A percentile compares a stretch with the other conserved stretches of the same genome.
Conservation (phyloP, 805 yeast species). For the Zygoascus biomembranicola region DNA sequence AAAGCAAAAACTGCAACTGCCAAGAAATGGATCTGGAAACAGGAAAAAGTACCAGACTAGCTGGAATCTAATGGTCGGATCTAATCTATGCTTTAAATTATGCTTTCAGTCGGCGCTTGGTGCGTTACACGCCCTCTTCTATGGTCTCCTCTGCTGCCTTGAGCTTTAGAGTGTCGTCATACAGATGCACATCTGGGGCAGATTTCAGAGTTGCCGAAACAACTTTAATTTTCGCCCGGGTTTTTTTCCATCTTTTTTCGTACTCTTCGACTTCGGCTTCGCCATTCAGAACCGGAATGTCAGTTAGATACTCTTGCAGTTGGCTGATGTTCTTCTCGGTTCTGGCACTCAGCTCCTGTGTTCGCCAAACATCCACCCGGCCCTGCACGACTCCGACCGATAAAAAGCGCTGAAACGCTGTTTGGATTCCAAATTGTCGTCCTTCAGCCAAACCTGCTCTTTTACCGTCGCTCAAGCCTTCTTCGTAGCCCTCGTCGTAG, state of each 20-base stretch:
- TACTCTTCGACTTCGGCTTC: constrained; percentile 48
- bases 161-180: constrained; percentile 29
- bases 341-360: constrained; percentile 2
- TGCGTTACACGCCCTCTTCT: constrained; percentile 19
- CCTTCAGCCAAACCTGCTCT: constrained; percentile 64
- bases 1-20: no score
- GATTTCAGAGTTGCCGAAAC: constrained; percentile 31
- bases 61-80: no score
- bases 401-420: constrained; percentile 36
- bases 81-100: no score
- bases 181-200: constrained; percentile 25
- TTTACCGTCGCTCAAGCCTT: constrained; percentile 59
- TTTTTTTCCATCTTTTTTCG: constrained; percentile 44
- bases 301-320: constrained; percentile 21
- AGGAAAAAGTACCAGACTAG: no score
- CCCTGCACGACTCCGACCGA: constrained; percentile 63
- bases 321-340: constrained; percentile 6
- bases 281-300: constrained; percentile 38
- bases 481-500: constrained; percentile 62
- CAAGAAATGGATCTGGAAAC: no score
- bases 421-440: constrained; percentile 61
- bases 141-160: constrained; percentile 27
- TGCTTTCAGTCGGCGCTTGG: neutral
- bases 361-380: constrained; percentile 32
- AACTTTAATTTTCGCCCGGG: constrained; percentile 55